Conservation (phyloP, 441 rosid genomes). For the Pelargonium fulgidum region DNA sequence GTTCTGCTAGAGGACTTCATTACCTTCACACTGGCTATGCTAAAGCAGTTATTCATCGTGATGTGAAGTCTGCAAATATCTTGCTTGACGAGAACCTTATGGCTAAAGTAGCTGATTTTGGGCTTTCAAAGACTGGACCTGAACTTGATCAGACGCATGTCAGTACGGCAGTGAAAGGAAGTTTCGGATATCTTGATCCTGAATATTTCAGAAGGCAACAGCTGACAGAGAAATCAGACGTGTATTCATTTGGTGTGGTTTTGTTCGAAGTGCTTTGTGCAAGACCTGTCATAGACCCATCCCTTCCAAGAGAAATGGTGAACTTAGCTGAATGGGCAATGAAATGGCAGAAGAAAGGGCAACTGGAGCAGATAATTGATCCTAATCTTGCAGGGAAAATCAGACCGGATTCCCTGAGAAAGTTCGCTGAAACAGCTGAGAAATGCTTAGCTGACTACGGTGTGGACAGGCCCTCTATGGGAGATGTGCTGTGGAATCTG, state of each 20-base stretch:
- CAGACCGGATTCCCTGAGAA: slow-evolving; percentile 51
- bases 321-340: slow-evolving; percentile 86
- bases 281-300: slow-evolving; percentile 46
- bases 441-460: slow-evolving; percentile 70
- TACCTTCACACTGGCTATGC: slow-evolving; percentile 93
- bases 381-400: slow-evolving; percentile 42
- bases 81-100: slow-evolving; percentile 81
- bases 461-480: slow-evolving; percentile 64
- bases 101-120: slow-evolving; percentile 96
- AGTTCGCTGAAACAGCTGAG: slow-evolving; percentile 66
- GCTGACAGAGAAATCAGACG: slow-evolving; percentile 34
- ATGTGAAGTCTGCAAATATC: slow-evolving; percentile 91
- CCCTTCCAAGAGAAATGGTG: slow-evolving; percentile 66
- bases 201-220: too few relatives aligned
- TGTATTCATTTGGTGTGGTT: slow-evolving; percentile 89
- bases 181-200: too few relatives aligned
- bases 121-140: slow-evolving; percentile 85
- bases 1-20: slow-evolving; percentile 91
- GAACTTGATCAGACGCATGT: slow-evolving; percentile 93
- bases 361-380: slow-evolving; percentile 63
- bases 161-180: slow-evolving; percentile 48
- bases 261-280: slow-evolving; percentile 84
- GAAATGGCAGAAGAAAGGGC: slow-evolving; percentile 78
- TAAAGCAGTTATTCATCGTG: slow-evolving; percentile 88
- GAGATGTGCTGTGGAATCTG: slow-evolving; percentile 75